Evolutionary conservation across 805 yeast genomes (phyloP), one percentile per base, ranked within the genome.

Genomic region (Candida sanyiensis): DNA sequence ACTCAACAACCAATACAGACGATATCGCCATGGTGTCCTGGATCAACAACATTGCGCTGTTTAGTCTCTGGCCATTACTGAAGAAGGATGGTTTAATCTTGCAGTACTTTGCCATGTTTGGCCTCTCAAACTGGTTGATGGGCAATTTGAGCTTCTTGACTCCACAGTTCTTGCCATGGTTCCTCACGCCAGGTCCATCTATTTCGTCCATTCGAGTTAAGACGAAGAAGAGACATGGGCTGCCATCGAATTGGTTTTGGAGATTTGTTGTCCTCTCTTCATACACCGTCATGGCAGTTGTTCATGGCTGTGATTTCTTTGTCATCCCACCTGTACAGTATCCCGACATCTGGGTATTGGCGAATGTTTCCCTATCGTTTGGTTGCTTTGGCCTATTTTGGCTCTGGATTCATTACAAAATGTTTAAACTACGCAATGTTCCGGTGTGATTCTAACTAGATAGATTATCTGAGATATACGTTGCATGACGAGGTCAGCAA

Each of bases 311-410:
- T 7, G 96, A 88, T 40, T 51, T 58, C 26, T 49, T 59, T 17
- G 42, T 70, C 8, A 49, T 45, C 1, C 79, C 94, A 2, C 86
- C 90, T 1, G 44, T 57, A 2, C 56, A 60, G 27, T 81, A 77
- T 46, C 96, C 97, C 2, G 97, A 93, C 58, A 49, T 93, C 5
- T 86, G 93, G 89, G 85, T 85, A 0, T 69, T 90, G 18, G 72
- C 77, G 4, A 93, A 93, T 53, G 77, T 82, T 29, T 52, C 80
- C 0, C 52, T 88, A 3, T 82, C 93, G 0, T 88, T 86, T 54
- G 82, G 73, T 0, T 84, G 88, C 43, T 90, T 89, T 51, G 56
- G 63, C 0, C 52, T 83, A 33, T 85, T 85, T 51, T 89, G 88
- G 79, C 45, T 87, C n/a, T 93, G 96, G 96, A 71, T 73, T 26